These are phyloP conservation scores for Desmodesmus armatus DNA, from an alignment of 139 green algal genomes.

Conservation along the genomic window DNA sequence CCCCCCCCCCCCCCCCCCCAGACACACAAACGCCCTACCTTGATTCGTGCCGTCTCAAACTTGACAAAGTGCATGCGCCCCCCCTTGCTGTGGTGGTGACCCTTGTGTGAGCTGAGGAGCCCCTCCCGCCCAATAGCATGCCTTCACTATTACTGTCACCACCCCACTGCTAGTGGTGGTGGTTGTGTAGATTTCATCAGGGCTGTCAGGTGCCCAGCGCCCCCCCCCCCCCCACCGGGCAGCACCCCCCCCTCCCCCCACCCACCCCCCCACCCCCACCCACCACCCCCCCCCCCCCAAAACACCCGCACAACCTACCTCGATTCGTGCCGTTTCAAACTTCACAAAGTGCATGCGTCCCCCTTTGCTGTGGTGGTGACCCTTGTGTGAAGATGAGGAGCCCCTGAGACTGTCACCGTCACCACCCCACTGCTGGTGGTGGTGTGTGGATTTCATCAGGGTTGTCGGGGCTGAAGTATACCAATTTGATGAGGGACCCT, in stretches of 20 bases:
- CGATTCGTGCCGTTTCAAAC: constrained; percentile 93
- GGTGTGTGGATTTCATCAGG: background rate
- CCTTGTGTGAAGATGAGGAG: background rate
- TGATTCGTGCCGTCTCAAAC: constrained; percentile 93
- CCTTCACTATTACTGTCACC: background rate
- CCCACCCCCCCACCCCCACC: background rate
- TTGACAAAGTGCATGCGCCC: constrained; percentile 97
- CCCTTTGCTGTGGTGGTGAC: constrained; percentile 15
- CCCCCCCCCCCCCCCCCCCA: background rate
- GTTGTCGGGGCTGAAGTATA: constrained; percentile 93
- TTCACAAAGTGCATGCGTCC: constrained; percentile 97
- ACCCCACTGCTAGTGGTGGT: background rate
- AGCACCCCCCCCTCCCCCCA: background rate
- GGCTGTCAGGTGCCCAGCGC: constrained; percentile 65
- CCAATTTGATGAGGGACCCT: constrained; percentile 96
- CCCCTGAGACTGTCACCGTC: background rate
- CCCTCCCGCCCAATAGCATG: too few relatives aligned
- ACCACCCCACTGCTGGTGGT: background rate
- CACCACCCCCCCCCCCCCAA: background rate
- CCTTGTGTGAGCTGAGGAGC: too few relatives aligned
- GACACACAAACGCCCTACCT: constrained; percentile 38
- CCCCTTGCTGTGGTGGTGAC: constrained; percentile 15
- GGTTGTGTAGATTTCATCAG: background rate
- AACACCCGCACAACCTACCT: constrained; percentile 41
- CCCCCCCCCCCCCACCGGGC: background rate